Percentiles rank a stretch among this genome's conserved stretches.
Evolutionary conservation across 2,329 filamentous ascomycete genomes (phyloP).

Genomic region (Aspergillus calidoustus): DNA sequence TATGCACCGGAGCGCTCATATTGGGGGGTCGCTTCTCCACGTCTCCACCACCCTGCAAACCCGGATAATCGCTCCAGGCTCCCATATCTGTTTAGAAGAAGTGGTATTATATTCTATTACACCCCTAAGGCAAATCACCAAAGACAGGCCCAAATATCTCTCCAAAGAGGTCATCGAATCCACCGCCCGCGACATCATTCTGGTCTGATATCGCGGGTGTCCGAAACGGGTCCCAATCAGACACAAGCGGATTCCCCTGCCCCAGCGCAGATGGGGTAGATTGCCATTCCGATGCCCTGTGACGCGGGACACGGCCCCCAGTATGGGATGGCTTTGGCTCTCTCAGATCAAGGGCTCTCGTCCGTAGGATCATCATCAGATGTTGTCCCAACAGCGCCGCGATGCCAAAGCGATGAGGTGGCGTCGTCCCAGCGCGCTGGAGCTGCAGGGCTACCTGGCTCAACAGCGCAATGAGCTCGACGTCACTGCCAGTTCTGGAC

Average conservation of each 20-base stretch:
- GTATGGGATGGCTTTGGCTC: neutral
- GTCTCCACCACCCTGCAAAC: too few relatives aligned
- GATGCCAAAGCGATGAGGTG: constrained; percentile 35
- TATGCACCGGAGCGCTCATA: neutral
- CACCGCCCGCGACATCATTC: constrained; percentile 23
- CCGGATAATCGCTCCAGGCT: too few relatives aligned
- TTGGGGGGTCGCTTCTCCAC: too few relatives aligned
- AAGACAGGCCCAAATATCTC: constrained; percentile 34
- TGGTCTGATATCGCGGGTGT: constrained; percentile 20
- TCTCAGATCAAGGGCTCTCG: constrained; percentile 22
- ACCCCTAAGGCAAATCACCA: constrained; percentile 22
- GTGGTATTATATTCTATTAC: too few relatives aligned
- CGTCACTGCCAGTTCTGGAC: constrained; percentile 22
- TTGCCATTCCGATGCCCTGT: neutral
- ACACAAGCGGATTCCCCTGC: constrained; percentile 13
- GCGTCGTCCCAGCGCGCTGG: constrained; percentile 33
- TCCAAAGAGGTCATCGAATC: constrained; percentile 31
- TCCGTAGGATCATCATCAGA: constrained; percentile 31
- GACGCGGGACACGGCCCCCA: neutral
- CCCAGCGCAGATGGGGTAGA: neutral
- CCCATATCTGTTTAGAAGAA: too few relatives aligned
- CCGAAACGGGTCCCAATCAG: constrained; percentile 30
- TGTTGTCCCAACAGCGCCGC: constrained; percentile 37
- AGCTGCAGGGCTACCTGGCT: constrained; percentile 33
- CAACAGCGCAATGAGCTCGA: constrained; percentile 33